Evolutionary conservation across 23 red algal genomes (phyloP).

Genomic region (Cyanidium caldarium): DNA sequence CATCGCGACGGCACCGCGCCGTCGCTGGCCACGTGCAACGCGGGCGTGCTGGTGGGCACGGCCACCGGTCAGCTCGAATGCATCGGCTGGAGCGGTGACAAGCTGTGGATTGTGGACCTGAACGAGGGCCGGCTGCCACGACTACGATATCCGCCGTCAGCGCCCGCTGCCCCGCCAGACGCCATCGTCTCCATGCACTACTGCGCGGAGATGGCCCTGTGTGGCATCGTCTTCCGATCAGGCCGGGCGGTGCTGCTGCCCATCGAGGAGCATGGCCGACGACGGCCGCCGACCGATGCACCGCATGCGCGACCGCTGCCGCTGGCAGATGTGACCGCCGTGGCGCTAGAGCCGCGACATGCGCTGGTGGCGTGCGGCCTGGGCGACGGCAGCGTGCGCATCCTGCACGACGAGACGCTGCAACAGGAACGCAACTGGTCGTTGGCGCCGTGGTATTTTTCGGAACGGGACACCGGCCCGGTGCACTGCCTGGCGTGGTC

Average conservation of each 20-base stretch:
- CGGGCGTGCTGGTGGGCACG: conserved; percentile 46
- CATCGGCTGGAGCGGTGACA: conserved; percentile 35
- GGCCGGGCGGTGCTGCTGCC: neutral
- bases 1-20: conserved; percentile 8
- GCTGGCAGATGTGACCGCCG: neutral
- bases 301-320: neutral
- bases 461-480: neutral
- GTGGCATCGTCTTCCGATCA: neutral
- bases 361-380: neutral
- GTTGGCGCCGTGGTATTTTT: neutral
- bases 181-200: neutral
- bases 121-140: no score
- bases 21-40: conserved; percentile 14
- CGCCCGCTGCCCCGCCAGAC: no score
- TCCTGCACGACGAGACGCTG: neutral
- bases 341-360: neutral
- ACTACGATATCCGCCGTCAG: no score
- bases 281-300: neutral
- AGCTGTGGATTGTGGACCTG: conserved; percentile 23
- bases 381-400: neutral
- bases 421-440: neutral
- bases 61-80: conserved; percentile 26
- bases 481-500: conserved; percentile 41
- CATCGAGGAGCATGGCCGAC: neutral
- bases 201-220: neutral